Percentiles rank a stretch among this genome's conserved stretches.
These are phyloP conservation scores for Alectoria sarmentosa DNA, from an alignment of 495 filamentous ascomycete species.

Conservation along the genomic window DNA sequence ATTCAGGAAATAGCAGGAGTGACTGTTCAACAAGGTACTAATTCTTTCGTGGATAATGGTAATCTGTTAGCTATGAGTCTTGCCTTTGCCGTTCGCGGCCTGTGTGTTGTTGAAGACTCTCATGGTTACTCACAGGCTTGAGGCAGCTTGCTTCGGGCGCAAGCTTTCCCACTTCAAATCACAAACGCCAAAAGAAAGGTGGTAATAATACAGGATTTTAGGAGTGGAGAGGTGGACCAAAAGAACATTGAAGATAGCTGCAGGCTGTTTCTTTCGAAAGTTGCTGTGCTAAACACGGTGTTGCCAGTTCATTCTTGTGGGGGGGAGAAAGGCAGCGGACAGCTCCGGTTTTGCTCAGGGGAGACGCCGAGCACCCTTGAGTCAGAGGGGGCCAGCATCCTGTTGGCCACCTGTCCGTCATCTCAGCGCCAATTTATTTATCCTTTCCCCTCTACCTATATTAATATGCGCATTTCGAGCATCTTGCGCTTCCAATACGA, in stretches of 20 bases:
- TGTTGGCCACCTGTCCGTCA: slow-evolving; percentile 17
- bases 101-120: slow-evolving; percentile 5
- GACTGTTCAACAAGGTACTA: slow-evolving; percentile 1
- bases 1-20: slow-evolving; percentile 6
- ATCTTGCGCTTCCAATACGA: background rate
- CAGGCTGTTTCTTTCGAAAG: slow-evolving; percentile 17
- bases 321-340: slow-evolving; percentile 9
- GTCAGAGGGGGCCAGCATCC: slow-evolving; percentile 12
- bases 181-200: slow-evolving; percentile 19
- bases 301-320: slow-evolving; percentile 17
- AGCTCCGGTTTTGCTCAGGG: slow-evolving; percentile 12
- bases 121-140: slow-evolving; percentile 25
- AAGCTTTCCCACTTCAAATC: slow-evolving; percentile 9
- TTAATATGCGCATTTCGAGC: background rate
- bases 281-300: slow-evolving; percentile 13
- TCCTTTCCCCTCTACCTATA: background rate
- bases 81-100: slow-evolving; percentile 13
- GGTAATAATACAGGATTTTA: slow-evolving; percentile 13
- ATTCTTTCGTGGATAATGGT: background rate
- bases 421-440: slow-evolving; percentile 14
- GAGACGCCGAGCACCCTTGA: slow-evolving; percentile 14
- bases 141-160: slow-evolving; percentile 11
- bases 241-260: slow-evolving; percentile 14
- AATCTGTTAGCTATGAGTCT: slow-evolving; percentile 18
- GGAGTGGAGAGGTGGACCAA: slow-evolving; percentile 21